phyloP scores from a whole-genome alignment of 176 grass and related monocot genomes.

The Eleusine indica region DNA sequence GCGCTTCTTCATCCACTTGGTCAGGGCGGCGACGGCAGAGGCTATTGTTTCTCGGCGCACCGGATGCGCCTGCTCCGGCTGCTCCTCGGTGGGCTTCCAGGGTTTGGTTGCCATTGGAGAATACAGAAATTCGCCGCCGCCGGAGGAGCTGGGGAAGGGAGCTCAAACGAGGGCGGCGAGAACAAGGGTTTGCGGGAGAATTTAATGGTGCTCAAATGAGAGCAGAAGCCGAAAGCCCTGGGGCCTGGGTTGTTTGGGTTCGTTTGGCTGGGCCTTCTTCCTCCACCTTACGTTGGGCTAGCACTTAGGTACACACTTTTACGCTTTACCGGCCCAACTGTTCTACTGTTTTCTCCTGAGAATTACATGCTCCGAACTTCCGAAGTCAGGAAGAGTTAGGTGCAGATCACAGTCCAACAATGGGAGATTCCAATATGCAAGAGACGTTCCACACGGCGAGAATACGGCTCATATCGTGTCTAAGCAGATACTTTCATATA shows the following conservation, averaged over 20 bases:
- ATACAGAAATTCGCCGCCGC: no score
- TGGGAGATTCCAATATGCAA: background rate
- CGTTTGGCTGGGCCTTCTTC: no score
- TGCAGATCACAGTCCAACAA: background rate
- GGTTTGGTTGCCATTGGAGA: no score
- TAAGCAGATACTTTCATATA: background rate
- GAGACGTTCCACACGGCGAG: background rate
- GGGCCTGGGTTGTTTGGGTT: no score
- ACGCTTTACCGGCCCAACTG: background rate
- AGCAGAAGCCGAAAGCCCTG: no score
- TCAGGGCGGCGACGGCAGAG: slow-evolving; percentile 47
- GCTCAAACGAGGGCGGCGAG: no score
- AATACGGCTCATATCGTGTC: background rate
- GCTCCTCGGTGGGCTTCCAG: no score
- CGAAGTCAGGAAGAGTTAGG: background rate
- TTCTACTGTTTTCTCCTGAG: background rate
- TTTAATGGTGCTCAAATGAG: no score
- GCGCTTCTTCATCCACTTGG: slow-evolving; percentile 59
- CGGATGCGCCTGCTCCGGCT: background rate
- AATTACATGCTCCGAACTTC: background rate
- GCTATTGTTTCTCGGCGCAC: slow-evolving; percentile 39
- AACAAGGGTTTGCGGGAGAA: no score
- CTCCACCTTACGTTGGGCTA: no score
- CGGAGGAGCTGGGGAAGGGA: no score
- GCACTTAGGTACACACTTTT: background rate